Evolutionary conservation across 106 monocot genomes (phyloP).

Genomic region (Apostasia ramifera): DNA sequence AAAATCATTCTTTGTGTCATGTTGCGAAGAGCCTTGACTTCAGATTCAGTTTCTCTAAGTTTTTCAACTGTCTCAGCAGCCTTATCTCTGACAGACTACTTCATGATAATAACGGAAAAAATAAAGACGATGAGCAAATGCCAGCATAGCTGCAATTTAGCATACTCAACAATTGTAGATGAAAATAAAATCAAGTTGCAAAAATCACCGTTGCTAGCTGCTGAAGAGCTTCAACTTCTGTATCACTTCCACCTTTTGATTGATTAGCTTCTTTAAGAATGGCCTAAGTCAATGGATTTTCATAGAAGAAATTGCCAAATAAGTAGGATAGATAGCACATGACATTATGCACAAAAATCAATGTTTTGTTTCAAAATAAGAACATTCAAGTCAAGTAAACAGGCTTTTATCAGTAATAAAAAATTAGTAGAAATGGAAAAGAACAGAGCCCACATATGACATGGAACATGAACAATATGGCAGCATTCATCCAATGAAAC

Average conservation of each 20-base stretch:
- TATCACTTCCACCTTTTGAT: slow-evolving; percentile 72
- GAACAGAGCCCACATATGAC: no score
- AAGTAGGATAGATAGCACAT: background rate
- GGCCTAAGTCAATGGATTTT: slow-evolving; percentile 36
- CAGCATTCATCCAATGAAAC: no score
- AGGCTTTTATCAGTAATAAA: no score
- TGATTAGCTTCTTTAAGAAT: slow-evolving; percentile 67
- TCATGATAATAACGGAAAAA: background rate
- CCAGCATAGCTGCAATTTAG: background rate
- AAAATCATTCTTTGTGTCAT: slow-evolving; percentile 90
- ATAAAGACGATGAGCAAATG: slow-evolving; percentile 1
- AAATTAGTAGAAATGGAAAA: no score
- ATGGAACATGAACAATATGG: no score
- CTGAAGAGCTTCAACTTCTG: slow-evolving; percentile 59
- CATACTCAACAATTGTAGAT: no score
- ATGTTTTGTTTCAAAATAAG: background rate
- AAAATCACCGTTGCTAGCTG: slow-evolving; percentile 51
- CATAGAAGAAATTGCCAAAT: background rate
- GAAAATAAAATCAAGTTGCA: background rate
- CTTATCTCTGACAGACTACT: slow-evolving; percentile 69
- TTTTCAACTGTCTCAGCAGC: slow-evolving; percentile 38
- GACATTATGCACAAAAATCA: background rate
- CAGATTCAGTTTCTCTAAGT: slow-evolving; percentile 70
- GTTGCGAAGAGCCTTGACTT: slow-evolving; percentile 57
- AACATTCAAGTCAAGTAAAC: no score